Evolutionary conservation across 192 early-diverging fungal species (phyloP).

Genomic region (Podochytrium sp.): DNA sequence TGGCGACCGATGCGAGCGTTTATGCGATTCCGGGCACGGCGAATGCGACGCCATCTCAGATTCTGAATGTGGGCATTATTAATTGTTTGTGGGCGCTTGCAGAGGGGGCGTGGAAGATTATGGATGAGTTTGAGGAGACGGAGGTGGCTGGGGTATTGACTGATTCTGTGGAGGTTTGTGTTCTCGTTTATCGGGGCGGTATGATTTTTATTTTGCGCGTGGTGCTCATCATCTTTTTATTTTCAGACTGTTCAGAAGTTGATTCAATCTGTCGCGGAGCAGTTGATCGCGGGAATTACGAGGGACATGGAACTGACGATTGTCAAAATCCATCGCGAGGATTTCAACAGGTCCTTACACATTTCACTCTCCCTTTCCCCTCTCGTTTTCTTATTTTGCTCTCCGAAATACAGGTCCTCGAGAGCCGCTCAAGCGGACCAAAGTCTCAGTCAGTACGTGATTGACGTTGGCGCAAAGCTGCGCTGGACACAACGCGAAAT

Average conservation of each 20-base stretch:
- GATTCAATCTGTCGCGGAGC: slow-evolving; percentile 59
- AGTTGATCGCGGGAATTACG: slow-evolving; percentile 54
- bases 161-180: slow-evolving; percentile 56
- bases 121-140: slow-evolving; percentile 59
- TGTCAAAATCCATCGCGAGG: slow-evolving; percentile 70
- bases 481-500: slow-evolving; percentile 63
- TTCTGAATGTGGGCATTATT: slow-evolving; percentile 62
- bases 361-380: neutral
- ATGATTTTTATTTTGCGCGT: slow-evolving; percentile 6
- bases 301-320: slow-evolving; percentile 59
- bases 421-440: slow-evolving; percentile 40
- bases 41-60: slow-evolving; percentile 48
- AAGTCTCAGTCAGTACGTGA: slow-evolving; percentile 59
- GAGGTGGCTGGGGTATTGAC: slow-evolving; percentile 49
- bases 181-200: neutral
- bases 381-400: neutral
- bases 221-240: slow-evolving; percentile 5
- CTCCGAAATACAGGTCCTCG: slow-evolving; percentile 3
- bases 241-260: slow-evolving; percentile 52
- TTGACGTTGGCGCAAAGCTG: slow-evolving; percentile 61
- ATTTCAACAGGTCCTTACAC: slow-evolving; percentile 52
- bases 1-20: slow-evolving; percentile 47
- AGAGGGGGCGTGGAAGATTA: slow-evolving; percentile 63
- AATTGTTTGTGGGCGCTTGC: slow-evolving; percentile 64
- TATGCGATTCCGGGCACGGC: slow-evolving; percentile 30